Base-by-base conservation (phyloP, 2,329 filamentous ascomycete genomes). In the Myriosclerotinia curreyana region DNA sequence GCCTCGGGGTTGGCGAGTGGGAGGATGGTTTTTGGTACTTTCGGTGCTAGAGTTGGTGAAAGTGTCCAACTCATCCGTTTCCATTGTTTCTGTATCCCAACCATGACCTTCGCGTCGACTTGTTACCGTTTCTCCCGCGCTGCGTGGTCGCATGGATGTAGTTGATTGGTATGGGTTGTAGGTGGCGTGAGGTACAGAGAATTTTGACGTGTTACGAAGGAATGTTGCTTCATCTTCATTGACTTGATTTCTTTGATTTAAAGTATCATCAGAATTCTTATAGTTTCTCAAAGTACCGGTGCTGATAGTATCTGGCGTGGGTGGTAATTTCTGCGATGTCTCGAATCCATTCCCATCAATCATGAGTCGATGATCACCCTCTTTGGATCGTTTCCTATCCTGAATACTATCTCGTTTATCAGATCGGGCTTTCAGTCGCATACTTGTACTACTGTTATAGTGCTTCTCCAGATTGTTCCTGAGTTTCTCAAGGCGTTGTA, bases 201-300 rank as follows among this genome's bases (percentile, higher is more conserved):
- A 69, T 11, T 67, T 66, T 31, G 69, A 68, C n/a, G 66, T 69
- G 51, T 62, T 69, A 25, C 67, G 65, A n/a, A 71, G 59, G 46
- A 69, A 70, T 14, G 66, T 69, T 2, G 50, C 52, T 8, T 69
- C 60, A 38, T 66, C 64, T 14, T 70, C 62, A 36, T 66, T 64
- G 17, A 31, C 56, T 20, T 65, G 65, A 20, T 60, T 48, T 44
- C 68, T n/a, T 22, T 56, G 53, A 51, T 64, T 56, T 22, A 82
- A 71, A 0, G 79, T 79, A 51, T 85, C 83, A 61, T 80, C 78
- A 0, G 82, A 84, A 55, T 77, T 79, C 66, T 83, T 78, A 65
- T 79, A 81, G 17, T 78, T 77, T 7, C 79, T 77, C 42, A 75
- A 65, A 2, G 72, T 75, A 48, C 67, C 71, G 6, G 72, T 75